These are phyloP conservation scores for Sanghuangporus weigelae DNA, from an alignment of 1,284 basidiomycete genomes.

Conservation along the genomic window DNA sequence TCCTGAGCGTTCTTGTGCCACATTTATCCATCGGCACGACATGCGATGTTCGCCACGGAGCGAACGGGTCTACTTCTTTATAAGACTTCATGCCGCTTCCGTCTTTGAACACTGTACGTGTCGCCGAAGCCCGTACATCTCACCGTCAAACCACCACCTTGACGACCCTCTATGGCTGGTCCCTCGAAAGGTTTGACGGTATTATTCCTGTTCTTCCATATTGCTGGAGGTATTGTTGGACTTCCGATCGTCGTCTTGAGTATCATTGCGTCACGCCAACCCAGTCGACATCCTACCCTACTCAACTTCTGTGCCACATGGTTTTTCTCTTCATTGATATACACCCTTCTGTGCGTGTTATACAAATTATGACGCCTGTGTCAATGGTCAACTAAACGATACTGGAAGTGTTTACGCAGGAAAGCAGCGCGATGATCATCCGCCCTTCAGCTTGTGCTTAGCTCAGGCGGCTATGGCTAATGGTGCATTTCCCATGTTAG, in stretches of 20 bases:
- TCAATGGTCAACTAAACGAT: background rate
- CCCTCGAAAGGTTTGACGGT: constrained; percentile 12
- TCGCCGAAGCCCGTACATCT: constrained; percentile 11
- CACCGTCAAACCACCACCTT: background rate
- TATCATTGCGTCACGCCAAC: constrained; percentile 15
- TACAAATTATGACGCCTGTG: background rate
- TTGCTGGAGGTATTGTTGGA: constrained; percentile 18
- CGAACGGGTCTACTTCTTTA: background rate
- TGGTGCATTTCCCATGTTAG: constrained; percentile 18
- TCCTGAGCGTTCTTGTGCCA: constrained; percentile 1
- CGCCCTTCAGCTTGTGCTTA: constrained; percentile 14
- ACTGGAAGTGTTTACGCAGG: constrained; percentile 12
- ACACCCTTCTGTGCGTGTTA: constrained; percentile 14
- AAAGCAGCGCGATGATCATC: constrained; percentile 15
- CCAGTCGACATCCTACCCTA: constrained; percentile 18
- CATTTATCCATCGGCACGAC: constrained; percentile 1
- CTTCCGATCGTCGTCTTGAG: constrained; percentile 17
- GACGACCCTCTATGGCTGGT: constrained; percentile 8
- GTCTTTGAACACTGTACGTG: background rate
- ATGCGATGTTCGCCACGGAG: constrained; percentile 1
- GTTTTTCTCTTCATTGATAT: constrained; percentile 16
- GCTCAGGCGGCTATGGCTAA: constrained; percentile 19
- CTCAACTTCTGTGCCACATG: constrained; percentile 19
- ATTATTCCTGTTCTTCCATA: constrained; percentile 17
- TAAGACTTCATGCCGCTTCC: background rate